Evolutionary conservation across 2,329 filamentous ascomycete genomes (phyloP), one percentile per base, ranked within the genome.

Genomic region (Stagonosporopsis chrysanthemi): DNA sequence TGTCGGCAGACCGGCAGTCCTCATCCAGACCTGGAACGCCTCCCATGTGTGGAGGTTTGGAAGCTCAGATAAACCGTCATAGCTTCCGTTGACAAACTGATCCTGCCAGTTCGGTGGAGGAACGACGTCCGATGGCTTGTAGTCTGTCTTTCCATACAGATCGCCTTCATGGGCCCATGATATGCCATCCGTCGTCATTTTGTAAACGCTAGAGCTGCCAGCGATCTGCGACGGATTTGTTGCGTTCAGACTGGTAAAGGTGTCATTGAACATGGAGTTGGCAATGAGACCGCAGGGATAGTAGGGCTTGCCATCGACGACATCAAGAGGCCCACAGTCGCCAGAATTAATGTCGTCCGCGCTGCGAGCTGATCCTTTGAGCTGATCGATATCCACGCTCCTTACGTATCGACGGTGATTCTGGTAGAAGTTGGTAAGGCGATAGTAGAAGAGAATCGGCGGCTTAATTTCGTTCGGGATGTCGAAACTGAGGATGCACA

Each of bases 1-100:
- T 5, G 89, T 90, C 1, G 95, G 95, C 68, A 98, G 80, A 56
- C 94, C 95, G 23, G 95, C 95, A 1, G 96, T 96, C 68, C 95
- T 88, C 95, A 99, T 99, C 95, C 95, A 99, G 22, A 98, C 93
- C 79, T 97, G 93, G 76, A 99, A 96, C 40, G 88, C 87, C 75
- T 97, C 90, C 79, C 92, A 88, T 0, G 86, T 79, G 61, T 88
- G 83, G 17, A 98, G 76, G 67, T 95, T 79, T 0, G 92, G 92
- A 22, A 91, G 87, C 2, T 84, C 85, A 48, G 84, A 83, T 42
- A 57, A 26, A 0, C 81, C 75, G 3, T 84, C 88, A 72, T 97
- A 97, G 60, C 65, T 64, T 23, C 84, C 86, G 35, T 88, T 74
- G 6, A 88, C 88, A 65, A 89, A 97, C 56, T 86, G 84, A 12